phyloP scores from a whole-genome alignment of 257 asterid genomes.

The Penstemon newberryi region DNA sequence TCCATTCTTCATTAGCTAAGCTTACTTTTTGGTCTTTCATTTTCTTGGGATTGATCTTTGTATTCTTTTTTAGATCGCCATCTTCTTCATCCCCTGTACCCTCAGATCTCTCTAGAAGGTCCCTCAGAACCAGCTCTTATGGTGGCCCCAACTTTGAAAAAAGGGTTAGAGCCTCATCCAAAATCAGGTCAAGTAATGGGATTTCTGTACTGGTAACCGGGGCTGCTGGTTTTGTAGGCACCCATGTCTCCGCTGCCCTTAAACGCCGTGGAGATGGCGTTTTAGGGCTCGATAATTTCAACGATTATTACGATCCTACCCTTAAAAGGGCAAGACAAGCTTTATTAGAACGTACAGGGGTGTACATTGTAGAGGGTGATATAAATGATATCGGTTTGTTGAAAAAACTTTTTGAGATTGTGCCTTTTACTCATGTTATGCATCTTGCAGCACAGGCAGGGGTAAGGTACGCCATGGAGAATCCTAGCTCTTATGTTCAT shows the following conservation, averaged over 20 bases:
- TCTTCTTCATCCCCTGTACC: conserved; percentile 47
- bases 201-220: conserved; percentile 90
- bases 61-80: conserved; percentile 77
- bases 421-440: conserved; percentile 90
- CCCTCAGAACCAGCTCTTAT: conserved; percentile 66
- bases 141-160: conserved; percentile 66
- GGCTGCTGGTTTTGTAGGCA: conserved; percentile 96
- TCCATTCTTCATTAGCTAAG: conserved; percentile 73
- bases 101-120: conserved; percentile 85
- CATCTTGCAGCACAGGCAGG: conserved; percentile 99
- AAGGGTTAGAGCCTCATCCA: conserved; percentile 77
- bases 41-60: conserved; percentile 76
- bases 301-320: conserved; percentile 73
- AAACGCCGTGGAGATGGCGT: conserved; percentile 97
- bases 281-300: conserved; percentile 82
- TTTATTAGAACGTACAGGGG: conserved; percentile 76
- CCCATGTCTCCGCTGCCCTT: conserved; percentile 88
- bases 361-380: conserved; percentile 92
- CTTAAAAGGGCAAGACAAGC: conserved; percentile 80
- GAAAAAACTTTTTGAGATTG: conserved; percentile 77
- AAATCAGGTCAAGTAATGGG: conserved; percentile 79
- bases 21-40: conserved; percentile 88
- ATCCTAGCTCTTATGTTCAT: conserved; percentile 95
- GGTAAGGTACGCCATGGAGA: conserved; percentile 94
- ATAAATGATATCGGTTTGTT: conserved; percentile 64